Conservation (phyloP, 495 filamentous ascomycete genomes). For the Neurospora sp. region DNA sequence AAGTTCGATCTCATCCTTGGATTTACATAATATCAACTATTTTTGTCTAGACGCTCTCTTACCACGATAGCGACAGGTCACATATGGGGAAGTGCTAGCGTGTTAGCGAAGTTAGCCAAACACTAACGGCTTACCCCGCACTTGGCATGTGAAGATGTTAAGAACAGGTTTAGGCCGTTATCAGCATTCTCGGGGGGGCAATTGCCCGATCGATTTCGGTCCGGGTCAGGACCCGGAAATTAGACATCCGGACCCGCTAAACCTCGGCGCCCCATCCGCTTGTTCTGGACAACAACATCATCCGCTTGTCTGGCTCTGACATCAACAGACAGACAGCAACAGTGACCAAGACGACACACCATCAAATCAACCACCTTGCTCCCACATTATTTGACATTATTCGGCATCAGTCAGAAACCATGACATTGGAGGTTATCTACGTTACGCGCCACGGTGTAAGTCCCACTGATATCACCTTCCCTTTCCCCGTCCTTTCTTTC, state of each 20-base stretch:
- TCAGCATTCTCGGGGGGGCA: not conserved
- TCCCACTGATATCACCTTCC: slow-evolving; percentile 7
- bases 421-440: slow-evolving; percentile 69
- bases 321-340: not conserved
- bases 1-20: not conserved
- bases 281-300: not conserved
- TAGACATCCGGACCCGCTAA: not conserved
- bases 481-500: not conserved
- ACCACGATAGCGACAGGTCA: not conserved
- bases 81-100: not conserved
- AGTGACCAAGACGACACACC: not conserved
- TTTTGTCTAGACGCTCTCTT: not conserved
- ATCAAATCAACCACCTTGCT: not conserved
- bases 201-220: not conserved
- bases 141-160: not conserved
- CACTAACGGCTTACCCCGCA: not conserved
- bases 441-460: slow-evolving; percentile 78
- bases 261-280: not conserved
- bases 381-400: not conserved
- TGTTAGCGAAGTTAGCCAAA: not conserved
- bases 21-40: not conserved
- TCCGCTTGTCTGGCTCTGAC: not conserved
- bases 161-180: not conserved
- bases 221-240: not conserved
- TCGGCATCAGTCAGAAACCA: slow-evolving; percentile 4